Evolutionary conservation across 2,329 filamentous ascomycete species (phyloP).

Genomic region (Xylaria sp.): DNA sequence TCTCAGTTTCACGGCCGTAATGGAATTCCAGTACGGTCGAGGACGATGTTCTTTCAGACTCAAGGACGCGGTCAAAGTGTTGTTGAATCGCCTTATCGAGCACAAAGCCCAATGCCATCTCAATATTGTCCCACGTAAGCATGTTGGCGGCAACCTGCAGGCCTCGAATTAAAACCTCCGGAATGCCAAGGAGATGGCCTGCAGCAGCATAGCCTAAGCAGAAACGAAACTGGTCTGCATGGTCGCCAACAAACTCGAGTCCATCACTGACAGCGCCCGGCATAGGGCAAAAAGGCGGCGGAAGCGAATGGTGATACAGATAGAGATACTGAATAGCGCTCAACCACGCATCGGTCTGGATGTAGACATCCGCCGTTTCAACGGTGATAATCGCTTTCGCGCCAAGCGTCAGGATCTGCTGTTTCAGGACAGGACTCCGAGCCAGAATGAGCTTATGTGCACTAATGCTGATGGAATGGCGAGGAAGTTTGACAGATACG

Average conservation of each 20-base stretch:
- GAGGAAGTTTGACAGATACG: slow-evolving; percentile 34
- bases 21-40: slow-evolving; percentile 34
- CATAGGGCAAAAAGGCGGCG: slow-evolving; percentile 34
- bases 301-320: slow-evolving; percentile 51
- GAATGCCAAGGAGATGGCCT: slow-evolving; percentile 53
- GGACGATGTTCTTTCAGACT: slow-evolving; percentile 18
- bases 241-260: slow-evolving; percentile 35
- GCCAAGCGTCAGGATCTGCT: slow-evolving; percentile 31
- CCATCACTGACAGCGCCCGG: slow-evolving; percentile 29
- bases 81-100: slow-evolving; percentile 40
- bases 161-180: slow-evolving; percentile 51
- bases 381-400: slow-evolving; percentile 39
- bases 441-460: slow-evolving; percentile 53
- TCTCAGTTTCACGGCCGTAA: slow-evolving; percentile 51
- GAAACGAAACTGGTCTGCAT: slow-evolving; percentile 45
- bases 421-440: slow-evolving; percentile 43
- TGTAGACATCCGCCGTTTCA: slow-evolving; percentile 46
- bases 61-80: slow-evolving; percentile 25
- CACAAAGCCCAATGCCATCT: slow-evolving; percentile 53
- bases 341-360: slow-evolving; percentile 52
- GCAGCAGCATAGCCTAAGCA: slow-evolving; percentile 61
- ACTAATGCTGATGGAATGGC: slow-evolving; percentile 40
- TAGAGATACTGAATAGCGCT: slow-evolving; percentile 51
- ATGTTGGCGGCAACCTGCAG: slow-evolving; percentile 54
- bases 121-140: slow-evolving; percentile 58